phyloP scores from a whole-genome alignment of 352 stramenopile species.

The Thraustochytrium sp. region DNA sequence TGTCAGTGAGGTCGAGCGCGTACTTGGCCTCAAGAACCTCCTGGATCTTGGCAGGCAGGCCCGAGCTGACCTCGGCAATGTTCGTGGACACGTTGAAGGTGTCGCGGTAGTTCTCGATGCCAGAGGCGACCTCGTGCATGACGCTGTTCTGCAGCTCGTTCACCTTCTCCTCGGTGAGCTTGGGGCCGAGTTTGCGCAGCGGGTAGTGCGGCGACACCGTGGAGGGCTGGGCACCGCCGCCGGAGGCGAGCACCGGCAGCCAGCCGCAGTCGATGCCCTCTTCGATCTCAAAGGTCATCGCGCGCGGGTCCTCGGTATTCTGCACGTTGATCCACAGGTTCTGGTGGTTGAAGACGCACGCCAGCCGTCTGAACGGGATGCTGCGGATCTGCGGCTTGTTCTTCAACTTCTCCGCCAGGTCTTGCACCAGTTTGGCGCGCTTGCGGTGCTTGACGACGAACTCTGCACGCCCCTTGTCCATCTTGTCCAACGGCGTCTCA shows the following conservation, averaged over 20 bases:
- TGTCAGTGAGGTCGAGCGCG: slow-evolving; percentile 6
- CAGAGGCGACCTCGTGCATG: not conserved
- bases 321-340: slow-evolving; percentile 37
- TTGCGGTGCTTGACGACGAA: not conserved
- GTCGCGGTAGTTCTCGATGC: slow-evolving; percentile 36
- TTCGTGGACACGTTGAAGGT: not conserved
- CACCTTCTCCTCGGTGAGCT: slow-evolving; percentile 20
- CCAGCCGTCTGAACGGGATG: not conserved
- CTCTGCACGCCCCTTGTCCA: not conserved
- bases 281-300: slow-evolving; percentile 20
- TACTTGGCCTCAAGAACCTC: slow-evolving; percentile 30
- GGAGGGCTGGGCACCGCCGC: not conserved
- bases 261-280: slow-evolving; percentile 20
- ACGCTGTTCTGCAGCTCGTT: slow-evolving; percentile 20
- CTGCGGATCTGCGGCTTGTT: not conserved
- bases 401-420: not conserved
- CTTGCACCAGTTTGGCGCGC: not conserved
- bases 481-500: not conserved
- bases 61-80: not conserved
- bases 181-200: not conserved
- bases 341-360: slow-evolving; percentile 23
- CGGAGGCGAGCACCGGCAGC: not conserved
- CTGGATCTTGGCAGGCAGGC: not conserved
- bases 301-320: not conserved
- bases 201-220: not conserved